Base-by-base conservation (phyloP, 306 rosid species). In the Potentilla sterilis region DNA sequence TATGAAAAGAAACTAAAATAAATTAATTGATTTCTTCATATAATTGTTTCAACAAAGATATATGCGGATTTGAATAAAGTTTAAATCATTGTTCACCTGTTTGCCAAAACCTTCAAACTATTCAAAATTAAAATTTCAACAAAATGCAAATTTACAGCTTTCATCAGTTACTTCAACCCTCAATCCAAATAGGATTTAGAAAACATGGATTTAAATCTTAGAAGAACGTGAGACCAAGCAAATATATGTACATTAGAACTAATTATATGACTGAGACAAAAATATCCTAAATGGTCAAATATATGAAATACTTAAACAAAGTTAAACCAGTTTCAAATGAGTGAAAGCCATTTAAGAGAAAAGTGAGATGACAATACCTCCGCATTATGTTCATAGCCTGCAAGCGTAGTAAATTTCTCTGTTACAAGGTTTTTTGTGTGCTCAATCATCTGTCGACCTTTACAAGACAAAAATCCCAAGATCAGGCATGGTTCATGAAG, bases 361-460 rank as follows among this genome's bases (percentile, higher is more conserved):
- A 37, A 37, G 70, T 55, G 62, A 71, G 52, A 75, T 59, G 70
- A 59, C 70, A 67, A 75, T 81, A 90, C 98, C 97, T 95, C 97
- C 46, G 89, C 98, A 80, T 78, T 92, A 82, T 95, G 88, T 72
- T 86, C 92, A 72, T 95, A 92, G 79, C 98, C 97, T 79, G 86
- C 85, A 74, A 77, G 81, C 7, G 79, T 86, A 4, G 94, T 91
- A 74, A 95, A 95, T 84, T 89, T 90, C 42, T 95, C 97, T 84
- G 87, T 96, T 74, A 95, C 96, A 3, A 86, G 90, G 75, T 90
- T 90, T 80, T 92, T 89, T 22, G 98, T 90, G 81, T 86, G 96
- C 88, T 95, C 98, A 37, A 95, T 95, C 98, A 95, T 95, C 79
- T 95, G 91, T 48, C 97, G 92, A 80, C 98, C 98, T 95, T 85